Conservation (phyloP, 2,329 filamentous ascomycete species). For the Didymella arachidicola region DNA sequence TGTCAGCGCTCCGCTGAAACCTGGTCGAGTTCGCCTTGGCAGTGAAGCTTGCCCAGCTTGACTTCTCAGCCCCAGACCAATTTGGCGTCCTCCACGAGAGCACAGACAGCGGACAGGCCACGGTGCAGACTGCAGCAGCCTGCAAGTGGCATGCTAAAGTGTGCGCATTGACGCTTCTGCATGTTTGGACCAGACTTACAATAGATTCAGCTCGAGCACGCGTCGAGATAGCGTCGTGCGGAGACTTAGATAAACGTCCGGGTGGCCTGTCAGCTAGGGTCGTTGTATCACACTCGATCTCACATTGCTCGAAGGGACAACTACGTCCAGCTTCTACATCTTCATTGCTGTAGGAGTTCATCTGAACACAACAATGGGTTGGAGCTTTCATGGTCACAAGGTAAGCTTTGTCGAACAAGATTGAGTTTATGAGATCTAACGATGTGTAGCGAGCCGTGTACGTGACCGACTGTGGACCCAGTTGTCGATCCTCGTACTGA, state of each 20-base stretch:
- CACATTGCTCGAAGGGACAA: not conserved
- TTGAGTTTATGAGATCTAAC: conserved; percentile 13
- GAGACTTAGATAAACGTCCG: conserved; percentile 11
- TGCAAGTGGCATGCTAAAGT: conserved; percentile 6
- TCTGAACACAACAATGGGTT: conserved; percentile 36
- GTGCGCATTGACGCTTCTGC: conserved; percentile 8
- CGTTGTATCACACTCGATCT: conserved; percentile 1
- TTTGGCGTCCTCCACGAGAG: not conserved
- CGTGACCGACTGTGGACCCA: conserved; percentile 6
- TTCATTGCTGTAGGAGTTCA: not conserved
- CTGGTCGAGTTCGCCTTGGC: conserved; percentile 18
- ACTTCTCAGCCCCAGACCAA: conserved; percentile 14
- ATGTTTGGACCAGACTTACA: conserved; percentile 14
- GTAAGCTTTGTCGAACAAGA: conserved; percentile 3
- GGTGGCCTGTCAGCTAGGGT: not conserved
- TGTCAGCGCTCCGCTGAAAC: conserved; percentile 11
- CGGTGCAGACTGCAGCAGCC: conserved; percentile 1
- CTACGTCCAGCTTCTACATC: not conserved
- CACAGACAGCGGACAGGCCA: conserved; percentile 6
- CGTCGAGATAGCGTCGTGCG: conserved; percentile 6
- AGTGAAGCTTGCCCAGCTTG: conserved; percentile 24
- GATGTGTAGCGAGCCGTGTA: conserved; percentile 37
- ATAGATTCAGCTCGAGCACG: conserved; percentile 5
- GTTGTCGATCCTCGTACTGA: conserved; percentile 20
- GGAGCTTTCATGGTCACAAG: conserved; percentile 44